These are phyloP conservation scores for Logfia minima DNA, from an alignment of 129 eudicot genomes.

Conservation along the genomic window DNA sequence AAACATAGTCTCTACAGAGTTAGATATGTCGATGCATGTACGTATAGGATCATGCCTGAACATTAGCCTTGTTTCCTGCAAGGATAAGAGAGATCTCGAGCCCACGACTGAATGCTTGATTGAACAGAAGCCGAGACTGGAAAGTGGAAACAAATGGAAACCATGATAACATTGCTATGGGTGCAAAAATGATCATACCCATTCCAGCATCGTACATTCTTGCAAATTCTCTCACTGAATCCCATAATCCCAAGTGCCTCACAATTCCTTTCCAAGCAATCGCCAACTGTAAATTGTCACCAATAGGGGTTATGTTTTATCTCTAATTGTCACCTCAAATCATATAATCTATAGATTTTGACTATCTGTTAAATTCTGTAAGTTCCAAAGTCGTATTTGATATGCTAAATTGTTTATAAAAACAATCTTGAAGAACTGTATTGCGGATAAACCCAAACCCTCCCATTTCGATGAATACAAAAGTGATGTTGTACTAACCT, in stretches of 20 bases:
- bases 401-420: background rate
- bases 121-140: conserved; percentile 94
- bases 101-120: conserved; percentile 99
- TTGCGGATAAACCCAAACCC: background rate
- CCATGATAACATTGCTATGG: conserved; percentile 94
- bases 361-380: background rate
- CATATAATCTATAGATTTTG: background rate
- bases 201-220: conserved; percentile 98
- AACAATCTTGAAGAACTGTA: background rate
- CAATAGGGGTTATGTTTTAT: background rate
- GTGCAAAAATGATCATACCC: conserved; percentile 92
- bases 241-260: conserved; percentile 81
- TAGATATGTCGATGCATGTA: conserved; percentile 5
- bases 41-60: conserved; percentile 38
- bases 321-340: background rate
- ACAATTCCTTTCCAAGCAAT: conserved; percentile 69
- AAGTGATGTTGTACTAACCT: background rate
- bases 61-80: conserved; percentile 98
- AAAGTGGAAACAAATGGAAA: conserved; percentile 94
- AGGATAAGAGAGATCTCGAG: conserved; percentile 93
- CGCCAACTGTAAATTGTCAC: conserved; percentile 57
- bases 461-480: background rate
- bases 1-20: conserved; percentile 11
- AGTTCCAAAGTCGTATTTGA: background rate
- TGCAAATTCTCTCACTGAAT: conserved; percentile 87